Percentiles rank a stretch among this genome's conserved stretches.
Conservation (phyloP, 768 basidiomycete genomes). For the Xerocomellus amylosporus region DNA sequence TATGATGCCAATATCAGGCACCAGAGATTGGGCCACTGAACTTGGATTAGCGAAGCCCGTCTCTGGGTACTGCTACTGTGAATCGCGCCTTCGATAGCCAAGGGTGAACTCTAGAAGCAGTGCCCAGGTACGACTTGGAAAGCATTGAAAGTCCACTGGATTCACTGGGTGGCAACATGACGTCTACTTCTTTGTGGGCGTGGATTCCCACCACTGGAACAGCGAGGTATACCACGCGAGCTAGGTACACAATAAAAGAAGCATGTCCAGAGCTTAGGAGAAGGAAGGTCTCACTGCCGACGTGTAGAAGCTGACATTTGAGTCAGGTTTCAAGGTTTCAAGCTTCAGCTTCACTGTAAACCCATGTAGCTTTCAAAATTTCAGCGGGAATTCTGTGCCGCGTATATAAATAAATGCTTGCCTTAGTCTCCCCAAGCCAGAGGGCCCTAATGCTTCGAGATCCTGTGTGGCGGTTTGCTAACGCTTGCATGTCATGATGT, state of each 20-base stretch:
- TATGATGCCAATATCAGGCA: background rate
- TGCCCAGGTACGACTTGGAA: background rate
- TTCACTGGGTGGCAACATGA: background rate
- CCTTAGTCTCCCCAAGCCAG: no score
- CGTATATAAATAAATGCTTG: no score
- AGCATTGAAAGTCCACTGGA: background rate
- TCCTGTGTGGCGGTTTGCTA: no score
- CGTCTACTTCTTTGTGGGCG: slow-evolving; percentile 8
- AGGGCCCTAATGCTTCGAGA: no score
- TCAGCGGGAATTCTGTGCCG: no score
- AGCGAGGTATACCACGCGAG: background rate
- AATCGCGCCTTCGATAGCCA: background rate
- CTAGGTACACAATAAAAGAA: background rate
- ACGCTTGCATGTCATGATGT: no score
- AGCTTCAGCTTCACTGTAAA: no score
- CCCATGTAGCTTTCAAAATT: no score
- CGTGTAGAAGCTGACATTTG: no score
- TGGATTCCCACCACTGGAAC: background rate
- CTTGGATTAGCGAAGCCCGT: background rate
- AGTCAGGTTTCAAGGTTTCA: no score
- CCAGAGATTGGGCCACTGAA: background rate
- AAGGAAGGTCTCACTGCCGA: no score
- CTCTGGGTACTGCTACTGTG: background rate
- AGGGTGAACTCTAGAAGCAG: background rate
- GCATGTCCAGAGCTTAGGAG: background rate